Conservation (phyloP, 805 yeast genomes). For the Candida parachauliodes region DNA sequence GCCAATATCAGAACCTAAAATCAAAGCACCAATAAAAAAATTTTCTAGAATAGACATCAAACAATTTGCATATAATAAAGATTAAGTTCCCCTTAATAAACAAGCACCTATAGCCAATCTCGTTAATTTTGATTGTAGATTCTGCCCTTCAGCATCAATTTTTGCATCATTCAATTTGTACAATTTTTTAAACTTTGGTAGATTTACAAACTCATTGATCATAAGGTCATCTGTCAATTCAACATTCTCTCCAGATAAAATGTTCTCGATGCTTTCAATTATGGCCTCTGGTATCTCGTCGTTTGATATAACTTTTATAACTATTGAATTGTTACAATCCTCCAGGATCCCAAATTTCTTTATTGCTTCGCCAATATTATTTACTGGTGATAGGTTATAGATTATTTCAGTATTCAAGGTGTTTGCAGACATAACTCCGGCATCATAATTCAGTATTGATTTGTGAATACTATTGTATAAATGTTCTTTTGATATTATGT, state of each 20-base stretch:
- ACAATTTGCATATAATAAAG: conserved; percentile 10
- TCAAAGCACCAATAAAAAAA: not conserved
- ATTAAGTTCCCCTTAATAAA: conserved; percentile 42
- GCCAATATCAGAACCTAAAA: conserved; percentile 1
- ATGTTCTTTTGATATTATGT: conserved; percentile 60
- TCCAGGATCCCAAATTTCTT: conserved; percentile 66
- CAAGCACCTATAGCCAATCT: conserved; percentile 46
- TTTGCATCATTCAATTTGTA: conserved; percentile 34
- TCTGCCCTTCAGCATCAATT: conserved; percentile 10
- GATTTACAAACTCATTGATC: conserved; percentile 17
- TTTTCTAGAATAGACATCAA: conserved; percentile 7
- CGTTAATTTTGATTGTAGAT: conserved; percentile 26
- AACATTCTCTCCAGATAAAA: conserved; percentile 17
- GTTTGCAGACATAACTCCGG: conserved; percentile 54
- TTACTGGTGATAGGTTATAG: conserved; percentile 64
- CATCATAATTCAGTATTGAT: conserved; percentile 49
- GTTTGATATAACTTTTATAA: conserved; percentile 43
- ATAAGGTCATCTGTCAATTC: conserved; percentile 24
- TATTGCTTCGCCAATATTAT: conserved; percentile 69
- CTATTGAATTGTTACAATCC: conserved; percentile 42
- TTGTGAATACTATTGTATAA: conserved; percentile 57
- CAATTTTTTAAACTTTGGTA: conserved; percentile 30
- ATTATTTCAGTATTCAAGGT: conserved; percentile 70
- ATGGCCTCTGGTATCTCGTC: conserved; percentile 10
- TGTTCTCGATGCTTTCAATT: conserved; percentile 8